These are phyloP conservation scores for Colletotrichum godetiae DNA, from an alignment of 2,329 filamentous ascomycete genomes.

Conservation along the genomic window DNA sequence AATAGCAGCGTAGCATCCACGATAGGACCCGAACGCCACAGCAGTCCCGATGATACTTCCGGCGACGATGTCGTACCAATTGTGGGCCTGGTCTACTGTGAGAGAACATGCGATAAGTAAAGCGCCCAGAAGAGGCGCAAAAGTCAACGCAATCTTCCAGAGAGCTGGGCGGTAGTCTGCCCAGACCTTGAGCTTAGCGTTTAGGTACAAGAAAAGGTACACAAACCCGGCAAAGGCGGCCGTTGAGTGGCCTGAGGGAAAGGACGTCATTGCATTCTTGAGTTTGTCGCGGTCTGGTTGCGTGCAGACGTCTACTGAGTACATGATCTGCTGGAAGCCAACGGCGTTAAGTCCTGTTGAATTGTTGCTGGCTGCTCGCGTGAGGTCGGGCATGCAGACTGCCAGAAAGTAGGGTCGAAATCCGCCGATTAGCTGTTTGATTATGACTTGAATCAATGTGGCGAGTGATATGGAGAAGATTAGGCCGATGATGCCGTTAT, in stretches of 20 bases:
- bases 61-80: slow-evolving; percentile 76
- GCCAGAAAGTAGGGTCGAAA: slow-evolving; percentile 72
- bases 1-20: slow-evolving; percentile 74
- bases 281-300: slow-evolving; percentile 62
- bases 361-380: slow-evolving; percentile 53
- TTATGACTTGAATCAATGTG: slow-evolving; percentile 72
- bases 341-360: slow-evolving; percentile 52
- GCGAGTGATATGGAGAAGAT: slow-evolving; percentile 69
- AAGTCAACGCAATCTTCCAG: slow-evolving; percentile 72
- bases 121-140: slow-evolving; percentile 70
- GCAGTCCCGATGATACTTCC: slow-evolving; percentile 72
- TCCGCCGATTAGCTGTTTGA: slow-evolving; percentile 75
- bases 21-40: slow-evolving; percentile 72
- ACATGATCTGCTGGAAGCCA: slow-evolving; percentile 72
- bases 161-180: slow-evolving; percentile 73
- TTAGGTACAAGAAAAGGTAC: slow-evolving; percentile 75
- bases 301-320: slow-evolving; percentile 71
- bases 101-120: slow-evolving; percentile 69
- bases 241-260: slow-evolving; percentile 76
- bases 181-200: slow-evolving; percentile 79
- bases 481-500: slow-evolving; percentile 72
- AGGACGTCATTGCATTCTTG: slow-evolving; percentile 71
- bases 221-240: slow-evolving; percentile 73
- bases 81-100: slow-evolving; percentile 74
- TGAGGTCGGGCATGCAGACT: slow-evolving; percentile 70